Base-by-base conservation (phyloP, 352 stramenopile species). In the Phytophthora europaea region DNA sequence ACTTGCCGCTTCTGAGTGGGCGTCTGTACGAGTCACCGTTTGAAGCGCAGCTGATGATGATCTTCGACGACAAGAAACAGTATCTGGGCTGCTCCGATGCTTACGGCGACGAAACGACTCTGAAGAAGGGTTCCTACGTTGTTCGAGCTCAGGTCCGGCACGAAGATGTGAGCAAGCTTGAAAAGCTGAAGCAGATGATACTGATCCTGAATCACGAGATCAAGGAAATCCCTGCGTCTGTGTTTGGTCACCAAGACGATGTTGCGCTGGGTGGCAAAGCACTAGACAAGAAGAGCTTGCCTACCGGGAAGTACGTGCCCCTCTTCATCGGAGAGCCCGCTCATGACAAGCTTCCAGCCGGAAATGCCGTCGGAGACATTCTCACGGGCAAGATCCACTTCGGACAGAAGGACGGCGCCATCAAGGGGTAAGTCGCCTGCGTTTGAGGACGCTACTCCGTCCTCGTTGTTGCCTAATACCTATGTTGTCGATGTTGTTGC, bases 1-100 rank as follows among this genome's bases (percentile, higher is more conserved):
- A 78, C 6, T 79, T 97, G 54, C 87, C 91, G 15, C 63, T 93
- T 8, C 71, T 99, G 12, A 91, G 95, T 70, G 91, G 83, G 1
- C 88, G 87, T 15, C 81, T 99, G 20, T 99, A 99, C 73, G 96
- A 99, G 68, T 98, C 91, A 6, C 89, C 89, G 12, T 98, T 98
- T 47, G 94, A 98, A 67, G 82, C 84, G n/a, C 94, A 99, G 62
- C 61, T 99, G 63, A 97, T 93, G 72, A 91, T 98, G 82, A 82
- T 98, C 38, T 99, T 98, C 71, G 93, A 98, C 77, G 89, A 90
- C 18, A 98, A 98, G 74, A 98, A 98, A 76, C 95, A 97, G 79
- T 97, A 94, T 58, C 73, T 96, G 51, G 92, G 84, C 57, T 83
- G 72, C 56, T 94, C 87, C 23, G 95, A 98, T 67, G 87, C 92